These are phyloP conservation scores for Pycnococcus provasolii DNA, from an alignment of 139 green algal genomes.

Conservation along the genomic window DNA sequence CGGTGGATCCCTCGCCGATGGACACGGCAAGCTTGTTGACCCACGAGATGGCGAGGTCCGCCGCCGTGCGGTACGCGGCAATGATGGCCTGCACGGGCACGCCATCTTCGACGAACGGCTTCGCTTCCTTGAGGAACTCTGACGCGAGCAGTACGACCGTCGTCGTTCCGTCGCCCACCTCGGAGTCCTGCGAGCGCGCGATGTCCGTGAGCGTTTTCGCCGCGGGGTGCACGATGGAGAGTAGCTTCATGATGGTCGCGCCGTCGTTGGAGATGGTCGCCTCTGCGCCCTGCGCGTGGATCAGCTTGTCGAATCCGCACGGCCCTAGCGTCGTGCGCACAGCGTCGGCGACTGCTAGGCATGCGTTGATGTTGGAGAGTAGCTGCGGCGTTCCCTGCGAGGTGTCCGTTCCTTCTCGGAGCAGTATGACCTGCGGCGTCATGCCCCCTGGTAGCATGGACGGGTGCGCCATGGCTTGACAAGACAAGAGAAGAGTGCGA, in stretches of 20 bases:
- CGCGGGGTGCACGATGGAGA: slow-evolving; percentile 96
- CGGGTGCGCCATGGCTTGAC: no score
- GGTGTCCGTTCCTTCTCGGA: slow-evolving; percentile 95
- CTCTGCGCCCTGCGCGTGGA: slow-evolving; percentile 67
- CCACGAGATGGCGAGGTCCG: slow-evolving; percentile 55
- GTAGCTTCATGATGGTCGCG: slow-evolving; percentile 97
- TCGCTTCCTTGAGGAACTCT: slow-evolving; percentile 86
- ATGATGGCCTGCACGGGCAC: slow-evolving; percentile 92
- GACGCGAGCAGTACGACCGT: slow-evolving; percentile 93
- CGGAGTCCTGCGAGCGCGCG: slow-evolving; percentile 82
- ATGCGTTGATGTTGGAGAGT: slow-evolving; percentile 98
- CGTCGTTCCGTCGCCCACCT: slow-evolving; percentile 96
- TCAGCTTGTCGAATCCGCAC: slow-evolving; percentile 97
- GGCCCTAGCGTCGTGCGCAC: slow-evolving; percentile 88
- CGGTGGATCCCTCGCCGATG: slow-evolving; percentile 54
- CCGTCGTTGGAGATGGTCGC: slow-evolving; percentile 96
- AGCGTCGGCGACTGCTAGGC: slow-evolving; percentile 85
- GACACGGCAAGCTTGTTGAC: slow-evolving; percentile 67
- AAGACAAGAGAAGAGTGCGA: no score
- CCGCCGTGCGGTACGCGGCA: slow-evolving; percentile 66
- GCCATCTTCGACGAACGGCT: slow-evolving; percentile 92
- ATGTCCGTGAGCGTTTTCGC: slow-evolving; percentile 95
- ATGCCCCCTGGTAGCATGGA: no score
- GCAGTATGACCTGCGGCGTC: slow-evolving; percentile 90
- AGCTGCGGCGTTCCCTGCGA: slow-evolving; percentile 91